phyloP scores from a whole-genome alignment of 768 basidiomycete genomes.

The Pisolithus albus region DNA sequence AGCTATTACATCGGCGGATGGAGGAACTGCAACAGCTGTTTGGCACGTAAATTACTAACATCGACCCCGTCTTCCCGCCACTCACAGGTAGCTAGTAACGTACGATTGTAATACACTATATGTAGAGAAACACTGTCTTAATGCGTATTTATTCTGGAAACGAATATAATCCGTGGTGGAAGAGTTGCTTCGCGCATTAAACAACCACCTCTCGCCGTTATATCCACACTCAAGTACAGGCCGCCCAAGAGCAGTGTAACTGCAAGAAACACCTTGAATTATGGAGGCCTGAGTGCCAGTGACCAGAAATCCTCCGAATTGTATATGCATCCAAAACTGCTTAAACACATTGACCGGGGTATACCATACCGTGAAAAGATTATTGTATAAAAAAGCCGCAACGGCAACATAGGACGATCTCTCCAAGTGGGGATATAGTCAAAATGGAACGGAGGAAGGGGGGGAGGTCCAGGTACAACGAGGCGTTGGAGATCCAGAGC shows the following conservation, averaged over 20 bases:
- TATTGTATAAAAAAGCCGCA: slow-evolving; percentile 20
- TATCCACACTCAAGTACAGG: too few relatives aligned
- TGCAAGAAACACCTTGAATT: too few relatives aligned
- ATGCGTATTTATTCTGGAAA: slow-evolving; percentile 17
- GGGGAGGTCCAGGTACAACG: neutral
- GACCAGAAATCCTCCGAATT: slow-evolving; percentile 12
- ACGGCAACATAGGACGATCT: neutral
- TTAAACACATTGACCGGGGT: slow-evolving; percentile 14
- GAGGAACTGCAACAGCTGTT: slow-evolving; percentile 82
- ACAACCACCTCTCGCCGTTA: too few relatives aligned
- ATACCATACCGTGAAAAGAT: slow-evolving; percentile 14
- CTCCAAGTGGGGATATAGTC: neutral
- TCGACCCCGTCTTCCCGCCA: neutral
- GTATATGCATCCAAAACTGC: slow-evolving; percentile 17
- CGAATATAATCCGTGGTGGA: too few relatives aligned
- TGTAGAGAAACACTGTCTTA: slow-evolving; percentile 25
- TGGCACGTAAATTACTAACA: slow-evolving; percentile 33
- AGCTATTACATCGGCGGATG: slow-evolving; percentile 79
- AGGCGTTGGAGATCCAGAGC: slow-evolving; percentile 2
- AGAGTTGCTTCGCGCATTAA: too few relatives aligned
- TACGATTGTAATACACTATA: slow-evolving; percentile 24
- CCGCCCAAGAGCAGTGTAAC: too few relatives aligned
- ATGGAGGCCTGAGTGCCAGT: too few relatives aligned
- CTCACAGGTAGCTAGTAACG: slow-evolving; percentile 2
- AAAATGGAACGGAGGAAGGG: neutral